Percentiles rank a stretch among this genome's conserved stretches.
phyloP scores from a whole-genome alignment of 2,329 filamentous ascomycete genomes.

The Madurella mycetomatis region DNA sequence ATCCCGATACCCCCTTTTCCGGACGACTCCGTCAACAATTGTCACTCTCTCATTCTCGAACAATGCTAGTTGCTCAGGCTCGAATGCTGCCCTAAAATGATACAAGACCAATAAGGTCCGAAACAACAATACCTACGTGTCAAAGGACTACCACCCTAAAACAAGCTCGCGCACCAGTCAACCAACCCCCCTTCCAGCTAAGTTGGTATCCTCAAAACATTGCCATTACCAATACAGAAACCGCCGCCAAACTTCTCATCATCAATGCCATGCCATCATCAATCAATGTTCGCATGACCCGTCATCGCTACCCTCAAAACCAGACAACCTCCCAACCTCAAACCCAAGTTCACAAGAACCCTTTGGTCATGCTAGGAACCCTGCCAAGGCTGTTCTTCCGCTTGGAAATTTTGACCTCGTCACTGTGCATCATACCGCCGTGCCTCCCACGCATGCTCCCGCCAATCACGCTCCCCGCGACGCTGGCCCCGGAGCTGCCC shows the following conservation, averaged over 20 bases:
- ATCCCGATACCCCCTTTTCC: no score
- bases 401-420: conserved; percentile 54
- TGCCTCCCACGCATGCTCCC: conserved; percentile 43
- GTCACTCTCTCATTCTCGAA: no score
- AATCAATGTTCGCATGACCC: neutral
- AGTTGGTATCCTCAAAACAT: neutral
- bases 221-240: neutral
- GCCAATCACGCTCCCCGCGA: conserved; percentile 24
- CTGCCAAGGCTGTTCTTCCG: conserved; percentile 63
- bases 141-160: no score
- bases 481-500: conserved; percentile 28
- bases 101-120: no score
- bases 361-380: conserved; percentile 67
- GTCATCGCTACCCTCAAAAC: conserved; percentile 1
- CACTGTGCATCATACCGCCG: conserved; percentile 34
- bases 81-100: no score
- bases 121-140: no score
- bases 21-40: no score
- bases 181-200: neutral
- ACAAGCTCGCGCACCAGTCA: neutral
- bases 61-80: no score
- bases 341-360: conserved; percentile 55
- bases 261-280: neutral
- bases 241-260: neutral
- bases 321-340: neutral